Conservation (phyloP, 1,284 basidiomycete species). For the Paramarasmius palmivorus region DNA sequence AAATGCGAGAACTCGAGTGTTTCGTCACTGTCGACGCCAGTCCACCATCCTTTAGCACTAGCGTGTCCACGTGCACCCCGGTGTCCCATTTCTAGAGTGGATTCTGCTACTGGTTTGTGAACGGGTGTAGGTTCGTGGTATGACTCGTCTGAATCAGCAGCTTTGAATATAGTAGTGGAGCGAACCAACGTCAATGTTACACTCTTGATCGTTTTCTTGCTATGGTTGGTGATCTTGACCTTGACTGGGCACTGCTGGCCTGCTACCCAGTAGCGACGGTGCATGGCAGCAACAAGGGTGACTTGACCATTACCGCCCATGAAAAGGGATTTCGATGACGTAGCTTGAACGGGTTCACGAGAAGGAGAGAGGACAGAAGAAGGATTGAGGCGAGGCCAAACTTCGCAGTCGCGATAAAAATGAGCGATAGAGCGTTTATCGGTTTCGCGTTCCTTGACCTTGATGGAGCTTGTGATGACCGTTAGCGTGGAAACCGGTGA, state of each 20-base stretch:
- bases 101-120: constrained; percentile 68
- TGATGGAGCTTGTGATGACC: constrained; percentile 58
- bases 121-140: constrained; percentile 42
- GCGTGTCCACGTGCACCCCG: constrained; percentile 66
- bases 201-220: constrained; percentile 72
- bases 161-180: constrained; percentile 71
- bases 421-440: constrained; percentile 81
- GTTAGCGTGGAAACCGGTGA: constrained; percentile 3
- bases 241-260: constrained; percentile 83
- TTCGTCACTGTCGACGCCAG: constrained; percentile 70
- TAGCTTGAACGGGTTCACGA: constrained; percentile 61
- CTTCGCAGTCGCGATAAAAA: constrained; percentile 85
- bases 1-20: constrained; percentile 61
- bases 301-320: constrained; percentile 70
- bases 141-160: constrained; percentile 22
- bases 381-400: constrained; percentile 83
- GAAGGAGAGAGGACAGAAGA: constrained; percentile 63
- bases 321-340: constrained; percentile 59
- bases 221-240: constrained; percentile 73
- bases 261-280: constrained; percentile 82
- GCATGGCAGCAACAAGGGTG: constrained; percentile 71
- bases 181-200: constrained; percentile 72
- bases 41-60: constrained; percentile 88
- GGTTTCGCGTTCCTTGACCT: constrained; percentile 71
- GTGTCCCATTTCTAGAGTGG: constrained; percentile 66